These are phyloP conservation scores for Zizania palustris DNA, from an alignment of 202 grass and related monocot species.

Conservation along the genomic window DNA sequence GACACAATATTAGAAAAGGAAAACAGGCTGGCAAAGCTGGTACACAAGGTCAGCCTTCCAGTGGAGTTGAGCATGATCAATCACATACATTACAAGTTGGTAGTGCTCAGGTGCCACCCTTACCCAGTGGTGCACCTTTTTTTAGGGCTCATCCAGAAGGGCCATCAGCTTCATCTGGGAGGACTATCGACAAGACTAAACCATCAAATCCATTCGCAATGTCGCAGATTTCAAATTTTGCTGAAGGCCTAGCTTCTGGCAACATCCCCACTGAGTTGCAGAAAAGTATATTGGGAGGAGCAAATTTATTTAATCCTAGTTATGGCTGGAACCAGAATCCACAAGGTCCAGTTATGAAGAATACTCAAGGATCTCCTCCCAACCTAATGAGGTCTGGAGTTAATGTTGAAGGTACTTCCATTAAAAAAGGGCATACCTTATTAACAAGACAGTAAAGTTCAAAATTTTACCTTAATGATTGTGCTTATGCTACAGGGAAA, in stretches of 20 bases:
- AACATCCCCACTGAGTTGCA: slow-evolving; percentile 66
- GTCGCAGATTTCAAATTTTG: slow-evolving; percentile 61
- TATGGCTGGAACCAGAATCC: slow-evolving; percentile 82
- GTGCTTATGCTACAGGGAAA: slow-evolving; percentile 64
- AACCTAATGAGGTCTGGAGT: slow-evolving; percentile 63
- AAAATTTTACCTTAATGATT: slow-evolving; percentile 39
- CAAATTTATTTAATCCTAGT: slow-evolving; percentile 61
- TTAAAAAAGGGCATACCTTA: slow-evolving; percentile 35
- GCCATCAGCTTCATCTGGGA: slow-evolving; percentile 52
- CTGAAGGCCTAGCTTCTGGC: slow-evolving; percentile 63
- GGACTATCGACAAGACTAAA: slow-evolving; percentile 59
- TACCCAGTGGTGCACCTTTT: slow-evolving; percentile 56
- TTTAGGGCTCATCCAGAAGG: slow-evolving; percentile 55
- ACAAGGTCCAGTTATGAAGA: slow-evolving; percentile 58
- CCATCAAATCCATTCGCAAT: slow-evolving; percentile 57
- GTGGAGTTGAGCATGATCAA: slow-evolving; percentile 55
- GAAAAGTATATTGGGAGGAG: slow-evolving; percentile 69
- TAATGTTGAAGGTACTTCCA: slow-evolving; percentile 59
- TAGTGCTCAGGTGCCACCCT: slow-evolving; percentile 47
- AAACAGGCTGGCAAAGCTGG: slow-evolving; percentile 65
- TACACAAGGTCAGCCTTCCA: slow-evolving; percentile 56
- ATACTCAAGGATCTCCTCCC: slow-evolving; percentile 69
- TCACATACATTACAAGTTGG: neutral
- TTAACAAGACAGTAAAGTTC: slow-evolving; percentile 14
- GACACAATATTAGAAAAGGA: slow-evolving; percentile 71